Evolutionary conservation across 352 stramenopile genomes (phyloP).

Genomic region (Phytophthora multivora): DNA sequence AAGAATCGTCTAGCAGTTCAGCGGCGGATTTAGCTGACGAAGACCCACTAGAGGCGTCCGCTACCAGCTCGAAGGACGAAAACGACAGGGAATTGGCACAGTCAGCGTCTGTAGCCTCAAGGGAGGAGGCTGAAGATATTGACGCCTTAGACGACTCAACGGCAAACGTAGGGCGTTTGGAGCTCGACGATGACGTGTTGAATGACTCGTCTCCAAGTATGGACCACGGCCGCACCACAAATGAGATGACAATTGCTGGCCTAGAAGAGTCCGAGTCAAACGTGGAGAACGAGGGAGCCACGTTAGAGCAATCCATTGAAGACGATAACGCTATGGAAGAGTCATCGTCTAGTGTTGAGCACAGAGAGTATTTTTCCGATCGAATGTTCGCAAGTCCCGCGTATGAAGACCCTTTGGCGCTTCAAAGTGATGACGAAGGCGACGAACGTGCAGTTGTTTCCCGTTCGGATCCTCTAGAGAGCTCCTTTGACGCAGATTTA

Average conservation of each 20-base stretch:
- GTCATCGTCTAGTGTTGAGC: background rate
- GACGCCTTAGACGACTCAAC: slow-evolving; percentile 1
- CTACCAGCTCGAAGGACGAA: background rate
- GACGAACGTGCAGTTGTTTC: background rate
- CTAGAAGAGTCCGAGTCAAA: background rate
- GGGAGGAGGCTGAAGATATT: background rate
- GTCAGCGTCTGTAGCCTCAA: background rate
- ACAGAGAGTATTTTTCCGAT: background rate
- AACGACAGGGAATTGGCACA: slow-evolving; percentile 1
- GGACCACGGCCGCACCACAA: background rate
- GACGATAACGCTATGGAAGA: background rate
- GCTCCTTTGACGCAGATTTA: slow-evolving; percentile 16
- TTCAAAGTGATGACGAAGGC: slow-evolving; percentile 5
- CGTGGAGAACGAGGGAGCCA: background rate
- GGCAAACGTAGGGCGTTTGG: background rate
- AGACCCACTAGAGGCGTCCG: background rate
- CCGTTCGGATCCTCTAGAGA: slow-evolving; percentile 11
- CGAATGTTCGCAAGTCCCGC: background rate
- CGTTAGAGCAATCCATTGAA: no score
- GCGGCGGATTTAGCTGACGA: background rate
- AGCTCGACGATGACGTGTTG: background rate
- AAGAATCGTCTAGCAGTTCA: background rate
- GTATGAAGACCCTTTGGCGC: background rate
- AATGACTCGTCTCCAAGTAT: background rate
- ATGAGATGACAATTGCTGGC: background rate